Conservation (phyloP, 2,329 filamentous ascomycete genomes). For the Colletotrichum sp. region DNA sequence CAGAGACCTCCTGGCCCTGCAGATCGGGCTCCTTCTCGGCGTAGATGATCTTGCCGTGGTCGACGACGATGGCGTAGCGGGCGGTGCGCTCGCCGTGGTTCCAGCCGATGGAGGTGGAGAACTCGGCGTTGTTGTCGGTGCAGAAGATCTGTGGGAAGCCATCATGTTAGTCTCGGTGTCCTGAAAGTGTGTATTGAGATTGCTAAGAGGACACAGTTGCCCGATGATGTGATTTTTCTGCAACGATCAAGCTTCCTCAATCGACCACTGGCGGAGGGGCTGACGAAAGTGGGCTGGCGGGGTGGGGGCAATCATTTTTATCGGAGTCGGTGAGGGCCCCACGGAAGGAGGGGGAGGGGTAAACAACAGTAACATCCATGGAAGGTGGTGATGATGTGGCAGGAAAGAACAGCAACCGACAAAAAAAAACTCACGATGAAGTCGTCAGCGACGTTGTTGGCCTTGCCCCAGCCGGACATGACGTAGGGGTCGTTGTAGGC, state of each 20-base stretch:
- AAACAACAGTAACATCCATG: not conserved
- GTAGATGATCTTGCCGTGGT: constrained; percentile 84
- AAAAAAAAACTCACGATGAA: constrained; percentile 50
- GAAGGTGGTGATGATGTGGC: not conserved
- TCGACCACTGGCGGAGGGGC: not conserved
- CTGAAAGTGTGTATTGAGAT: not conserved
- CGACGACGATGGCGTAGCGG: constrained; percentile 81
- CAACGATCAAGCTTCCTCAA: not conserved
- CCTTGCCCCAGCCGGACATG: constrained; percentile 91
- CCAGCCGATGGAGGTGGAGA: constrained; percentile 83
- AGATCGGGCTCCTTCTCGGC: constrained; percentile 72
- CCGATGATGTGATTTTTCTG: not conserved
- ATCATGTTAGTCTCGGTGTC: not conserved
- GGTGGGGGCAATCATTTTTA: not conserved
- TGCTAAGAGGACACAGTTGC: not conserved
- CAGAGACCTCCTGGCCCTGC: constrained; percentile 51
- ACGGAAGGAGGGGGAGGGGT: constrained; percentile 11
- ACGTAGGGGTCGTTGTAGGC: constrained; percentile 87
- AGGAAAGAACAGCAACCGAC: not conserved
- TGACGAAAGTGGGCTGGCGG: constrained; percentile 8
- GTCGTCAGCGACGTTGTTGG: constrained; percentile 77
- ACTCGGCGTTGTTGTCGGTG: constrained; percentile 70
- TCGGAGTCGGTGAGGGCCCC: constrained; percentile 16
- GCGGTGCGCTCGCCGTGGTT: constrained; percentile 74
- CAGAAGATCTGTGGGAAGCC: constrained; percentile 66